Conservation (phyloP, 139 green algal species). For the Chlorella sp. region DNA sequence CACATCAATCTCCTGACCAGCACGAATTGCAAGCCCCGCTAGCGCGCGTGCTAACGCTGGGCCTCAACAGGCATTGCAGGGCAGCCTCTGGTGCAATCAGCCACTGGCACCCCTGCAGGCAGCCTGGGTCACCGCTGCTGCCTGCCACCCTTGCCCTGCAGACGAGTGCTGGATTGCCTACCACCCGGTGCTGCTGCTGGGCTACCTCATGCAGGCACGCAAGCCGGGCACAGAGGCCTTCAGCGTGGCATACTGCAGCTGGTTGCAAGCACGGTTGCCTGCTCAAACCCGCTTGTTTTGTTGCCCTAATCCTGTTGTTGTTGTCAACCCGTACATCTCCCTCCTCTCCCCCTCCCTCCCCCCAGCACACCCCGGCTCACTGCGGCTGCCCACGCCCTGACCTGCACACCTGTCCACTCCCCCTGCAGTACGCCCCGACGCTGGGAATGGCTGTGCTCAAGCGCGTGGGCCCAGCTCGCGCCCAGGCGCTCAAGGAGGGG, state of each 20-base stretch:
- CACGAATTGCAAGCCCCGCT: too few relatives aligned
- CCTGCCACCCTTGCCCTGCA: neutral
- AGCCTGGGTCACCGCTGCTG: too few relatives aligned
- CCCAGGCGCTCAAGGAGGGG: conserved; percentile 61
- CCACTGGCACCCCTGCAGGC: neutral
- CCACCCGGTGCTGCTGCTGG: conserved; percentile 80
- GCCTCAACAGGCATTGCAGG: neutral
- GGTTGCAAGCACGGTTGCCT: too few relatives aligned
- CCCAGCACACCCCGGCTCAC: neutral
- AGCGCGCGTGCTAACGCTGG: neutral
- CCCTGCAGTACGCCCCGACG: conserved; percentile 56
- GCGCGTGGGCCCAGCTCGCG: conserved; percentile 70
- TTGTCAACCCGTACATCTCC: neutral
- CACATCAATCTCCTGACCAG: too few relatives aligned
- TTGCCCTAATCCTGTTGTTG: neutral
- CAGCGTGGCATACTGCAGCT: neutral
- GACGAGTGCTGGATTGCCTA: conserved; percentile 82
- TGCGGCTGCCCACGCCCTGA: neutral
- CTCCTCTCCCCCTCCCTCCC: neutral
- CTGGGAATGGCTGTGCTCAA: conserved; percentile 72
- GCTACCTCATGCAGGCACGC: conserved; percentile 49
- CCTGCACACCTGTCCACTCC: too few relatives aligned
- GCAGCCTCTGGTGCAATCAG: neutral
- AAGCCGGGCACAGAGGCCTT: neutral
- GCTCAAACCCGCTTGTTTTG: too few relatives aligned